Percentiles rank a stretch among this genome's conserved stretches.
Conservation (phyloP, 192 early-diverging fungal genomes). For the Lunasporangiospora selenospora region DNA sequence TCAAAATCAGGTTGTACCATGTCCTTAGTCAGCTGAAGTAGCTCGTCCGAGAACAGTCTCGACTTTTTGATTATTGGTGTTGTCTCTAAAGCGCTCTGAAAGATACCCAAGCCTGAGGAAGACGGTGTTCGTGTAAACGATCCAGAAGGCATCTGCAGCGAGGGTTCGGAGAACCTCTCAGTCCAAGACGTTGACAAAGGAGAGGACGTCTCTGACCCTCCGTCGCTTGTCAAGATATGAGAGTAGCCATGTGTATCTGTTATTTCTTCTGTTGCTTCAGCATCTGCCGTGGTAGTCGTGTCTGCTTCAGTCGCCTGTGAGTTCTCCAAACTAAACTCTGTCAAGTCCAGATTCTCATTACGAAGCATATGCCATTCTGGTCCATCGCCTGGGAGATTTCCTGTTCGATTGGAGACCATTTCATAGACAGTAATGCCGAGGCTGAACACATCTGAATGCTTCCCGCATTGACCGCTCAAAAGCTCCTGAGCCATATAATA, state of each 20-base stretch:
- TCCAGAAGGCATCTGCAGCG: too few species aligned
- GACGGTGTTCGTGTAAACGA: too few species aligned
- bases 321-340: conserved; percentile 56
- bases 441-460: conserved; percentile 91
- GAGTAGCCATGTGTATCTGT: too few species aligned
- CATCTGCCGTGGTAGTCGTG: conserved; percentile 71
- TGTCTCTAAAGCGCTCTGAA: too few species aligned
- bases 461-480: conserved; percentile 70
- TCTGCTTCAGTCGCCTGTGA: conserved; percentile 48
- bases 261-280: too few species aligned
- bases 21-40: conserved; percentile 17
- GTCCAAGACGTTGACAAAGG: too few species aligned
- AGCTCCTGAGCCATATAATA: conserved; percentile 93
- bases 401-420: conserved; percentile 69
- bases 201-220: too few species aligned
- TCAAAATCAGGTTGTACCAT: conserved; percentile 31
- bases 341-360: conserved; percentile 71
- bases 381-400: conserved; percentile 91
- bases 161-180: too few species aligned
- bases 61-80: background rate
- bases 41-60: conserved; percentile 6
- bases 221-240: too few species aligned
- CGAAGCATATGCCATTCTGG: conserved; percentile 87
- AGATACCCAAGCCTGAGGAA: too few species aligned
- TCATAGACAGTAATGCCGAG: conserved; percentile 92